Evolutionary conservation across 106 monocot species (phyloP).

Genomic region (Apostasia ramifera): DNA sequence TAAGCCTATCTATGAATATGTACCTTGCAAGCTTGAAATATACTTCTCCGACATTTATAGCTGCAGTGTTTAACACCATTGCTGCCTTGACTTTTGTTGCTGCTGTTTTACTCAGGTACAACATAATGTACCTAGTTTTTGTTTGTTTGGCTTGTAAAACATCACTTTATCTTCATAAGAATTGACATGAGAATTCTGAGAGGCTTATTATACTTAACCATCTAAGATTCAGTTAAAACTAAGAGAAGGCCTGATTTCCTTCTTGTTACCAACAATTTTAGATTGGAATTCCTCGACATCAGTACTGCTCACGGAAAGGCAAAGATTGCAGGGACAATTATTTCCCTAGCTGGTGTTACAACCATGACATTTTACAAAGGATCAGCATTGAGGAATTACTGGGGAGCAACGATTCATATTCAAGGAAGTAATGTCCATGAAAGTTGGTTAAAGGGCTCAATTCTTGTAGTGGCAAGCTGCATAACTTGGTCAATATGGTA

Average conservation of each 20-base stretch:
- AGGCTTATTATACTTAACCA: too few relatives aligned
- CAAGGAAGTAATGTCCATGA: constrained; percentile 51
- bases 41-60: constrained; percentile 71
- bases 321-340: constrained; percentile 61
- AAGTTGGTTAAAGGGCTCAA: constrained; percentile 65
- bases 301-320: constrained; percentile 56
- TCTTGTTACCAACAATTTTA: too few relatives aligned
- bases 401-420: constrained; percentile 43
- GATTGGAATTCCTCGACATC: constrained; percentile 58
- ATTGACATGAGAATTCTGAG: too few relatives aligned
- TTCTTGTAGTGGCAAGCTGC: constrained; percentile 67
- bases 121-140: too few relatives aligned
- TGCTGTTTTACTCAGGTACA: constrained; percentile 64
- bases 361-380: constrained; percentile 88
- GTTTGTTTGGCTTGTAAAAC: too few relatives aligned
- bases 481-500: constrained; percentile 79
- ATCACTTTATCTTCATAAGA: too few relatives aligned
- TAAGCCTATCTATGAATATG: constrained; percentile 79
- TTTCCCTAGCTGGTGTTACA: constrained; percentile 78
- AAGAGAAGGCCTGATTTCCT: too few relatives aligned
- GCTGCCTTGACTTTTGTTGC: constrained; percentile 81
- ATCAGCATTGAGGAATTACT: constrained; percentile 30
- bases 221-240: too few relatives aligned
- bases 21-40: constrained; percentile 83
- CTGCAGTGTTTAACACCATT: constrained; percentile 80